A percentile compares a stretch with the other conserved stretches of the same genome.
phyloP scores from a whole-genome alignment of 2,329 filamentous ascomycete species.

The Clonostachys chloroleuca region DNA sequence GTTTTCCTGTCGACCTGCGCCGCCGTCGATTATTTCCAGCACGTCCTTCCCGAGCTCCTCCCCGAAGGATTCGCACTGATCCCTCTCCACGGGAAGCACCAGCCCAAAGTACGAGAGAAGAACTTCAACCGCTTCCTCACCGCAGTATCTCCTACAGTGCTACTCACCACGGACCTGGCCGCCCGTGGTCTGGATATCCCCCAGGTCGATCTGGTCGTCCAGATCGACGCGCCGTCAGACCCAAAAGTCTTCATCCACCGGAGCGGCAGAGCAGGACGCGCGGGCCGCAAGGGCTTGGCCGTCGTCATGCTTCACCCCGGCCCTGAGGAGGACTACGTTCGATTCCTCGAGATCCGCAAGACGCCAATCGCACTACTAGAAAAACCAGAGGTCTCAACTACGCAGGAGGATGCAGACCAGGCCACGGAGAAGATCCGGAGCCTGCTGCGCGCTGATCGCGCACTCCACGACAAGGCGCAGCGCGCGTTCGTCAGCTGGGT shows the following conservation, averaged over 20 bases:
- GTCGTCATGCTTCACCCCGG: conserved; percentile 83
- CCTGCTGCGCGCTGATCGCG: conserved; percentile 45
- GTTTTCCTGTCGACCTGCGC: conserved; percentile 93
- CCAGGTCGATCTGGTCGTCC: conserved; percentile 84
- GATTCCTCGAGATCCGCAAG: conserved; percentile 81
- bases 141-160: conserved; percentile 69
- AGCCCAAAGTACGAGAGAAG: conserved; percentile 79
- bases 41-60: conserved; percentile 70
- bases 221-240: conserved; percentile 78
- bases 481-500: conserved; percentile 92
- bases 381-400: conserved; percentile 50
- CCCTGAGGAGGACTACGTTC: conserved; percentile 83
- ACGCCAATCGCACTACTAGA: conserved; percentile 70
- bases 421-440: conserved; percentile 58
- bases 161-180: conserved; percentile 90
- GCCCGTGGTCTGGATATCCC: conserved; percentile 90
- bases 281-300: conserved; percentile 79
- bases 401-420: conserved; percentile 53
- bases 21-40: conserved; percentile 89
- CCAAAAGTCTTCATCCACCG: conserved; percentile 95
- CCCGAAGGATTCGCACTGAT: conserved; percentile 66
- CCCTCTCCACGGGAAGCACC: conserved; percentile 88
- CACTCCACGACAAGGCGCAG: conserved; percentile 81
- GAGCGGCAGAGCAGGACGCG: conserved; percentile 83
- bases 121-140: conserved; percentile 81